A percentile compares a stretch with the other conserved stretches of the same genome.
Evolutionary conservation across 192 early-diverging fungal genomes (phyloP).

Genomic region (Cladochytrium replicatum): DNA sequence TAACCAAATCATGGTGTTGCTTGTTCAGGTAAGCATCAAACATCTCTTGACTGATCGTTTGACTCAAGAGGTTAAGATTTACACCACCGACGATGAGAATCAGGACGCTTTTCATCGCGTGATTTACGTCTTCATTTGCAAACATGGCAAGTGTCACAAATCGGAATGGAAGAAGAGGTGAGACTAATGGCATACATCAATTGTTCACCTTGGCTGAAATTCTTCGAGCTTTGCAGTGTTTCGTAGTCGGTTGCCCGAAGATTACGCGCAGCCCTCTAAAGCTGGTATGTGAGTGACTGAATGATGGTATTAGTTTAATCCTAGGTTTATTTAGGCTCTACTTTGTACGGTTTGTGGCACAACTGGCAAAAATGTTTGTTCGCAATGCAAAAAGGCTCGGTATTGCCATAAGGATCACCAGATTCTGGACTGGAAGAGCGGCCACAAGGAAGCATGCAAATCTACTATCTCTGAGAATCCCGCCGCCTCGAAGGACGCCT

Average conservation of each 20-base stretch:
- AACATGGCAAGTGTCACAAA: slow-evolving; percentile 71
- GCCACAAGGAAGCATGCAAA: slow-evolving; percentile 55
- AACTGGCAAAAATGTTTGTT: slow-evolving; percentile 64
- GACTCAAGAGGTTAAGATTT: slow-evolving; percentile 46
- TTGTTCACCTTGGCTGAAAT: neutral
- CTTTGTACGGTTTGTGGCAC: slow-evolving; percentile 65
- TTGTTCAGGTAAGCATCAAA: slow-evolving; percentile 60
- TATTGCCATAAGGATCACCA: slow-evolving; percentile 89
- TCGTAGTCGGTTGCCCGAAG: no score
- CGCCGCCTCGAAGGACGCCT: slow-evolving; percentile 6
- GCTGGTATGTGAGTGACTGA: neutral
- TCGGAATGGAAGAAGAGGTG: slow-evolving; percentile 42
- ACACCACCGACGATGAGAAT: slow-evolving; percentile 84
- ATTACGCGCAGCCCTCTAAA: no score
- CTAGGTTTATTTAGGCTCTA: slow-evolving; percentile 11
- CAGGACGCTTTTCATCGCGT: slow-evolving; percentile 80
- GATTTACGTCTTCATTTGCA: slow-evolving; percentile 89
- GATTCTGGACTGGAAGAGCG: slow-evolving; percentile 71
- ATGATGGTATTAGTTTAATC: slow-evolving; percentile 1
- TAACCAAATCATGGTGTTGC: slow-evolving; percentile 58
- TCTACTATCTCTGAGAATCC: neutral
- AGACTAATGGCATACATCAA: neutral
- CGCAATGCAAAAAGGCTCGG: slow-evolving; percentile 52
- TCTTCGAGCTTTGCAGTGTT: neutral
- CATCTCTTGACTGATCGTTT: neutral